These are phyloP conservation scores for Mallotus japonicus DNA, from an alignment of 441 rosid genomes.

Conservation along the genomic window DNA sequence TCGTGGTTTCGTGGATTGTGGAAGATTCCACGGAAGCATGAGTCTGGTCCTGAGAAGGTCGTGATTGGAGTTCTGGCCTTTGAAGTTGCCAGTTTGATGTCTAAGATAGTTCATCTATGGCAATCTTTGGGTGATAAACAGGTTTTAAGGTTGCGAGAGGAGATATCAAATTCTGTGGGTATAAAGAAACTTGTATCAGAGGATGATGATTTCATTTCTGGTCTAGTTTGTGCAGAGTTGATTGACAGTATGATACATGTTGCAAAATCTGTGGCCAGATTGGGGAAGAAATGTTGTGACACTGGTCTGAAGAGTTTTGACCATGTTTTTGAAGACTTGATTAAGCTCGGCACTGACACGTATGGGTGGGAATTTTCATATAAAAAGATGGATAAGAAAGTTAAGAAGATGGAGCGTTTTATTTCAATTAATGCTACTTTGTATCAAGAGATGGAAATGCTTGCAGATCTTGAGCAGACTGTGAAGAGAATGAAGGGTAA, in stretches of 20 bases:
- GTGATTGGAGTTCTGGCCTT: conserved; percentile 80
- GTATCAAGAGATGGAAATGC: conserved; percentile 90
- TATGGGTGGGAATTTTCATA: conserved; percentile 62
- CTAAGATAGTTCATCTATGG: conserved; percentile 86
- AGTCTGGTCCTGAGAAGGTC: conserved; percentile 48
- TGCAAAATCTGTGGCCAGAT: conserved; percentile 71
- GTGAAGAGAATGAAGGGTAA: conserved; percentile 62
- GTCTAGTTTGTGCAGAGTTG: conserved; percentile 65
- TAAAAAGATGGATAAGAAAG: conserved; percentile 85
- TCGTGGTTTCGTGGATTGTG: conserved; percentile 85
- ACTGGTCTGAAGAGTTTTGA: conserved; percentile 61
- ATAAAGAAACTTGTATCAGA: conserved; percentile 79
- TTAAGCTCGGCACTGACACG: conserved; percentile 59
- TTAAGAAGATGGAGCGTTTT: conserved; percentile 86
- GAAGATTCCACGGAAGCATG: conserved; percentile 65
- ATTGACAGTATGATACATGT: conserved; percentile 59
- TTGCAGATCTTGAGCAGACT: conserved; percentile 77
- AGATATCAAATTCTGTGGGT: conserved; percentile 63
- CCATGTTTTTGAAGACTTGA: conserved; percentile 49
- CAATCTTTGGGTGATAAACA: conserved; percentile 82
- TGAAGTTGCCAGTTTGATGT: conserved; percentile 85
- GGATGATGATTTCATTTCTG: conserved; percentile 61
- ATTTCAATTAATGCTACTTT: conserved; percentile 65
- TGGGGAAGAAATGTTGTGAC: conserved; percentile 68
- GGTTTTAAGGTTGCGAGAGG: conserved; percentile 65